These are phyloP conservation scores for Dictyostelium brefeldianum DNA, from an alignment of 78 protist genomes.

Conservation along the genomic window DNA sequence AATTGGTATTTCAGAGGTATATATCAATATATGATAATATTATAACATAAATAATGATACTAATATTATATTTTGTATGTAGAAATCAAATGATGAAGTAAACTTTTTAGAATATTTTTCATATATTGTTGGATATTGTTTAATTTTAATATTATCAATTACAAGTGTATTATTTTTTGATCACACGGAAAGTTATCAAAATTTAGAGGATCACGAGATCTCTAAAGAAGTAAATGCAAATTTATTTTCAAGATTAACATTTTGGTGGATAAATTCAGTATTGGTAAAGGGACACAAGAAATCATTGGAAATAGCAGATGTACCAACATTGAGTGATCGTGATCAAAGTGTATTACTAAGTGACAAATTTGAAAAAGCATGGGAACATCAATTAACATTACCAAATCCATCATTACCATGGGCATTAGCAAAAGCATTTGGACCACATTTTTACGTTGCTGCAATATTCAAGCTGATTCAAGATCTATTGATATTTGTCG, in stretches of 20 bases:
- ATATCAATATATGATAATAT: neutral
- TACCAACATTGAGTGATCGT: slow-evolving; percentile 30
- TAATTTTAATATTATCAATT: slow-evolving; percentile 67
- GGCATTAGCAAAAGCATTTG: slow-evolving; percentile 73
- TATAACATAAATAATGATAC: neutral
- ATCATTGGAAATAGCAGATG: slow-evolving; percentile 59
- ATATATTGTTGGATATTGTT: slow-evolving; percentile 72
- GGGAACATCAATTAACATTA: slow-evolving; percentile 29
- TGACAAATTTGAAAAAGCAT: slow-evolving; percentile 64
- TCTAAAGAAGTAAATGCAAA: slow-evolving; percentile 52
- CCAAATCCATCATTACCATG: slow-evolving; percentile 79
- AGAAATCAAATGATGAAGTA: slow-evolving; percentile 37
- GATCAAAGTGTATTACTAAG: slow-evolving; percentile 23
- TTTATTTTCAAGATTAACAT: slow-evolving; percentile 61
- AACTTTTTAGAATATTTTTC: slow-evolving; percentile 48
- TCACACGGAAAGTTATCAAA: neutral
- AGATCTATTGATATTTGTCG: slow-evolving; percentile 58
- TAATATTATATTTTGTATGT: neutral
- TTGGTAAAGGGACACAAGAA: slow-evolving; percentile 50
- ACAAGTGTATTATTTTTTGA: slow-evolving; percentile 75
- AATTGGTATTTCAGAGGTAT: slow-evolving; percentile 40
- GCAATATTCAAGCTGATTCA: slow-evolving; percentile 58
- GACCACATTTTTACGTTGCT: slow-evolving; percentile 45
- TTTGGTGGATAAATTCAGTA: slow-evolving; percentile 81
- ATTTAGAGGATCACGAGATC: slow-evolving; percentile 14